Evolutionary conservation across 1,139 yeast species (phyloP).

Genomic region (Candida sp.): DNA sequence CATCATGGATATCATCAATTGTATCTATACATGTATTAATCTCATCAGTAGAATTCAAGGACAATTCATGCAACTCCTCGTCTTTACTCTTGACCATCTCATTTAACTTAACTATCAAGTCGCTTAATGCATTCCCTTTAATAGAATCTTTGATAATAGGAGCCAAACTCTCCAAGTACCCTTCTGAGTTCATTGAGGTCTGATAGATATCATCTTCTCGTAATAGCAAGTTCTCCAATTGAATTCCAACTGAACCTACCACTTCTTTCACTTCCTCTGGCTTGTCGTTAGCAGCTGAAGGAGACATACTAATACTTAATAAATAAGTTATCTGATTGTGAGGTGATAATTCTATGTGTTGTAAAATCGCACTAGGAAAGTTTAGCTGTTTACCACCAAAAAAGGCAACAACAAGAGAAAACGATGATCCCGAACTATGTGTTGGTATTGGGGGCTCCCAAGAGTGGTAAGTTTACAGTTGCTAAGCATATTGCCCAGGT

Average conservation of each 20-base stretch:
- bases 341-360: too few relatives aligned
- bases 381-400: too few relatives aligned
- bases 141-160: constrained; percentile 77
- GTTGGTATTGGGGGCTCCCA: constrained; percentile 36
- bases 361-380: too few relatives aligned
- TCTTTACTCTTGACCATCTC: constrained; percentile 59
- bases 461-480: constrained; percentile 32
- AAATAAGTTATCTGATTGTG: too few relatives aligned
- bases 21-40: constrained; percentile 51
- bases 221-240: constrained; percentile 36
- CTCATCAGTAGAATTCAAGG: constrained; percentile 61
- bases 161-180: constrained; percentile 74
- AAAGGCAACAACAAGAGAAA: not conserved
- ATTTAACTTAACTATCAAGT: constrained; percentile 53
- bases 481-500: constrained; percentile 16
- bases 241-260: constrained; percentile 12
- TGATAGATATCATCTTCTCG: constrained; percentile 47
- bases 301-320: constrained; percentile 7
- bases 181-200: constrained; percentile 57
- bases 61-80: constrained; percentile 57
- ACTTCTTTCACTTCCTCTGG: constrained; percentile 3
- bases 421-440: constrained; percentile 31
- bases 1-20: constrained; percentile 53
- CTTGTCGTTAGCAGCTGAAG: constrained; percentile 8
- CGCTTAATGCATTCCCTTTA: constrained; percentile 50